Evolutionary conservation across 2,329 filamentous ascomycete genomes (phyloP).

Genomic region (Fusarium coffeatum): DNA sequence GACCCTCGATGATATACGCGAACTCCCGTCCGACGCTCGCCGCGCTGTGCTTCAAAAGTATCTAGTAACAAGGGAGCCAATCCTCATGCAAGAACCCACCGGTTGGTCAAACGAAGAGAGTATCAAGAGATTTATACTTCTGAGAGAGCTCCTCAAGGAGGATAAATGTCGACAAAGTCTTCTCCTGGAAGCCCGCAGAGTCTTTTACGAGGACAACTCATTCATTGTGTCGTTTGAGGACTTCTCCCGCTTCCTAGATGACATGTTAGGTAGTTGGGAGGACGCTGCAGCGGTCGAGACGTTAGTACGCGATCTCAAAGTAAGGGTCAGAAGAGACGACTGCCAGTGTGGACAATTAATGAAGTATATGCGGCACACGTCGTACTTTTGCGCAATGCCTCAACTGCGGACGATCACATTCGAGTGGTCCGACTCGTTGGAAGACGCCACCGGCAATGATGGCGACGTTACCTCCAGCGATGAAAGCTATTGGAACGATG

Average conservation of each 20-base stretch:
- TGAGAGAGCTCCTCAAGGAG: neutral
- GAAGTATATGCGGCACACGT: constrained; percentile 1
- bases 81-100: constrained; percentile 2
- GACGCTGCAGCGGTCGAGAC: constrained; percentile 3
- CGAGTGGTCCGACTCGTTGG: constrained; percentile 4
- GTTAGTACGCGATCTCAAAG: neutral
- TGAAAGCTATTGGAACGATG: too few species aligned
- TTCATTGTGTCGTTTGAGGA: neutral
- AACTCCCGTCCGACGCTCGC: constrained; percentile 1
- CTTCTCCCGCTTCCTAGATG: constrained; percentile 7
- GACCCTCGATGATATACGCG: constrained; percentile 2
- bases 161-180: neutral
- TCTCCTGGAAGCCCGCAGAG: constrained; percentile 12
- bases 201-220: constrained; percentile 17
- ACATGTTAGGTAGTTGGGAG: constrained; percentile 11
- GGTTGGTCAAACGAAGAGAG: constrained; percentile 10
- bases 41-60: neutral
- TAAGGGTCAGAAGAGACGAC: constrained; percentile 7
- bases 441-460: neutral
- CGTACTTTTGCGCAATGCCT: constrained; percentile 1
- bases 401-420: constrained; percentile 3
- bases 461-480: too few species aligned
- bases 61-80: neutral
- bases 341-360: constrained; percentile 7
- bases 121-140: constrained; percentile 4